A percentile compares a stretch with the other conserved stretches of the same genome.
Conservation (phyloP, 768 basidiomycete genomes). For the Pleurotus pulmonarius region DNA sequence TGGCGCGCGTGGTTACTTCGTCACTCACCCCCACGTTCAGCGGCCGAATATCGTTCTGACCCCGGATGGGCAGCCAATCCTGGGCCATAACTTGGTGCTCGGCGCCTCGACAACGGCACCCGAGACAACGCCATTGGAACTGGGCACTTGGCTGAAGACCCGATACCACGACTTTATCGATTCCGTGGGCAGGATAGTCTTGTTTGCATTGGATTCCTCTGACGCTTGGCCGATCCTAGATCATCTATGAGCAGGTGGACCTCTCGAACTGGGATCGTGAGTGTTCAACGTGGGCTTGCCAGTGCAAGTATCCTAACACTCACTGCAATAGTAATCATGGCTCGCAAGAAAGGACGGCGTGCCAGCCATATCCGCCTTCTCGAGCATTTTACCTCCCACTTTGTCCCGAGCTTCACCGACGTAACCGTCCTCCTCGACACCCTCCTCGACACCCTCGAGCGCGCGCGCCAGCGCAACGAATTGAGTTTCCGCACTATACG, state of each 20-base stretch:
- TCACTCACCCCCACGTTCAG: too few species aligned
- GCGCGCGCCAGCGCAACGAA: not conserved
- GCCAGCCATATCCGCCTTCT: not conserved
- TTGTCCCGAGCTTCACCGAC: not conserved
- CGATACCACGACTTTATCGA: not conserved
- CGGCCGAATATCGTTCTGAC: not conserved
- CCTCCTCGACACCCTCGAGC: not conserved
- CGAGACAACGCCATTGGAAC: not conserved
- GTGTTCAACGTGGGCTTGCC: not conserved
- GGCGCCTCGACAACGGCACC: not conserved
- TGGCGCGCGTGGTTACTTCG: too few species aligned
- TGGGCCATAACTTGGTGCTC: not conserved
- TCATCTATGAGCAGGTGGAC: not conserved
- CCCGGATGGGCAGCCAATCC: not conserved
- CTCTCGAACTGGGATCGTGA: not conserved
- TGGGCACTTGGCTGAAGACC: not conserved
- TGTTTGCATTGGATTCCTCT: not conserved
- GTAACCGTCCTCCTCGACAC: not conserved
- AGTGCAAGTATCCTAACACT: not conserved
- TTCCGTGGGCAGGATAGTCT: not conserved
- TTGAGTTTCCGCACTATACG: not conserved
- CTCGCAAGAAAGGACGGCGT: not conserved
- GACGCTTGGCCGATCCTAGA: not conserved
- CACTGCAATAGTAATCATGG: slow-evolving; percentile 1
- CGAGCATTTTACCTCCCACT: not conserved